Evolutionary conservation across 2,329 filamentous ascomycete species (phyloP), one percentile per base, ranked within the genome.

Genomic region (Diaporthe citriasiana): DNA sequence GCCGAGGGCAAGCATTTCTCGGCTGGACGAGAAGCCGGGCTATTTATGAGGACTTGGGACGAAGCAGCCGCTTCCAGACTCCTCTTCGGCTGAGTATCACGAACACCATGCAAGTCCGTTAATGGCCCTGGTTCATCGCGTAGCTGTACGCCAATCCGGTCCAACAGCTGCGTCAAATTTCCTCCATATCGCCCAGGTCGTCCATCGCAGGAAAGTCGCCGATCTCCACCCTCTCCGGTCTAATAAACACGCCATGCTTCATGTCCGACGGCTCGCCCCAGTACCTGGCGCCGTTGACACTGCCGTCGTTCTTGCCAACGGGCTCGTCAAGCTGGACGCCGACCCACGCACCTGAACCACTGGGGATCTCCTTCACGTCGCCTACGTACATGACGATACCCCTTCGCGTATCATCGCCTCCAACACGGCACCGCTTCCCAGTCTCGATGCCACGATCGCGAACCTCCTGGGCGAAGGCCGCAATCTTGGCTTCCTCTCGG

Each of bases 221-320:
- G 55, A 91, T 88, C 83, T 96, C 94, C 30, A 95, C 91, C 75
- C 93, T 87, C 82, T 95, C 94, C 5, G 94, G 92, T 76, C 93
- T 88, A 40, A 95, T 93, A 83, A 97, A 95, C 27, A 95, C 92
- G 45, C 94, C 94, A 78, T 90, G 91, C 82, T 95, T 95, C 74
- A 91, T 84, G 76, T 85, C 81, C 71, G 91, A 92, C 68, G 89
- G 86, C 73, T 88, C 82, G 51, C 89, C 90, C 88, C 95, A 97
- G 83, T 95, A 96, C 77, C 91, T 87, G 77, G 86, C 91, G 10
- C 85, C 86, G 12, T 88, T 89, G 55, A 86, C 87, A 77, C 95
- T 90, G 78, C 91, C 92, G 74, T 94, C 94, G 81, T 96, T 93
- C 80, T 96, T 97, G 86, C 94, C 94, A 56, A 93, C 92, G 1